phyloP scores from a whole-genome alignment of 495 filamentous ascomycete genomes.

The Penicillium longicatenatum region DNA sequence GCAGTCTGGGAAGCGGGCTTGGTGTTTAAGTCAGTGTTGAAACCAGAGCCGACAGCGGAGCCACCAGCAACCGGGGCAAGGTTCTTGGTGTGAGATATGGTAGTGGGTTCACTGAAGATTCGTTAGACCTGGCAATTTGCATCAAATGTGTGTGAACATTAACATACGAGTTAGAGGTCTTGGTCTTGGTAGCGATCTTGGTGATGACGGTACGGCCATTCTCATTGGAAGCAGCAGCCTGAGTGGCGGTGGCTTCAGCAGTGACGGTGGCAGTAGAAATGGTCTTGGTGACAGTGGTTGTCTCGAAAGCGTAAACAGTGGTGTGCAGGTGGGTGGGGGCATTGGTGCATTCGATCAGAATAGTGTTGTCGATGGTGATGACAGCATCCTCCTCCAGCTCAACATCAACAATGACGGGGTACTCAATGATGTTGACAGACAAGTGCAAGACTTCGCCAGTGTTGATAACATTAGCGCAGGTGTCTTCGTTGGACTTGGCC shows the following conservation, averaged over 20 bases:
- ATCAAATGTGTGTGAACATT: background rate
- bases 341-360: constrained; percentile 21
- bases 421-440: constrained; percentile 21
- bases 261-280: constrained; percentile 19
- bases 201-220: constrained; percentile 10
- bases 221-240: constrained; percentile 8
- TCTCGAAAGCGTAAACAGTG: constrained; percentile 17
- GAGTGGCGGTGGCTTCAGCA: constrained; percentile 5
- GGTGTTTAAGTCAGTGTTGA: constrained; percentile 21
- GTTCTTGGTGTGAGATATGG: background rate
- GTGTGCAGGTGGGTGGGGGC: constrained; percentile 22
- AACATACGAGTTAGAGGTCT: constrained; percentile 9
- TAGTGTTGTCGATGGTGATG: constrained; percentile 20
- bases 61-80: constrained; percentile 17
- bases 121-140: too few relatives aligned
- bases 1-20: constrained; percentile 12
- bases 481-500: constrained; percentile 6
- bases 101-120: background rate
- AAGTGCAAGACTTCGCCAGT: constrained; percentile 22
- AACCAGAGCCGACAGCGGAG: constrained; percentile 17
- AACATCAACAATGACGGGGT: constrained; percentile 19
- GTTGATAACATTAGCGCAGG: constrained; percentile 16
- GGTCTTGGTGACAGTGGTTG: constrained; percentile 21
- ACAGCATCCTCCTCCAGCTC: constrained; percentile 18
- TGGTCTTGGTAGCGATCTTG: constrained; percentile 16